Conservation (phyloP, 2,329 filamentous ascomycete species). For the Colletotrichum sp. region DNA sequence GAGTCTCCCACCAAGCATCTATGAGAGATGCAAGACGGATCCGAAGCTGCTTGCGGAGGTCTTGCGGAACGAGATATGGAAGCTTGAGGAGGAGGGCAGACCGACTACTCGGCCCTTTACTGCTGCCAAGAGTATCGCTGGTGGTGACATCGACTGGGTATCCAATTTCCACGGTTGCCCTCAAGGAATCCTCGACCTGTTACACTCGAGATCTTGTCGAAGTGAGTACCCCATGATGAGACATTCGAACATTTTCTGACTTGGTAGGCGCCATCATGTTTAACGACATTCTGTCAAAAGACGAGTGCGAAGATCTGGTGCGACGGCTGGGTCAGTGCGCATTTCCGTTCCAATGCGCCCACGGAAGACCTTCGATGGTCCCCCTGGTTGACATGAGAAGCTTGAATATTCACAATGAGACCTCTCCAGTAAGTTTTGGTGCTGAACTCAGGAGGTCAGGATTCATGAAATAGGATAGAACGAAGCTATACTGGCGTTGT, state of each 20-base stretch:
- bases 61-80: slow-evolving; percentile 77
- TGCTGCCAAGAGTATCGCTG: not conserved
- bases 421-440: not conserved
- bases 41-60: slow-evolving; percentile 76
- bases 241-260: slow-evolving; percentile 5
- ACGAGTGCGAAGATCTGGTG: slow-evolving; percentile 66
- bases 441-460: slow-evolving; percentile 11
- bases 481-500: not conserved
- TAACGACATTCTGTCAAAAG: slow-evolving; percentile 68
- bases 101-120: not conserved
- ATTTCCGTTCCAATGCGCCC: slow-evolving; percentile 85
- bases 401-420: not conserved
- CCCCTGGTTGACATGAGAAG: slow-evolving; percentile 61
- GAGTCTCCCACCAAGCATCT: slow-evolving; percentile 72
- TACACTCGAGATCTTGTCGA: slow-evolving; percentile 78
- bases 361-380: slow-evolving; percentile 73
- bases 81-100: slow-evolving; percentile 53
- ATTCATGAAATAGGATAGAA: not conserved
- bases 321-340: slow-evolving; percentile 61
- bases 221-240: slow-evolving; percentile 46
- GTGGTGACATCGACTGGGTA: slow-evolving; percentile 57
- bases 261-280: slow-evolving; percentile 76
- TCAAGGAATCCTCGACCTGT: slow-evolving; percentile 73
- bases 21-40: slow-evolving; percentile 76
- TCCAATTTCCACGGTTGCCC: slow-evolving; percentile 73